Conservation (phyloP, 2,329 filamentous ascomycete species). For the Monilinia aucupariae region DNA sequence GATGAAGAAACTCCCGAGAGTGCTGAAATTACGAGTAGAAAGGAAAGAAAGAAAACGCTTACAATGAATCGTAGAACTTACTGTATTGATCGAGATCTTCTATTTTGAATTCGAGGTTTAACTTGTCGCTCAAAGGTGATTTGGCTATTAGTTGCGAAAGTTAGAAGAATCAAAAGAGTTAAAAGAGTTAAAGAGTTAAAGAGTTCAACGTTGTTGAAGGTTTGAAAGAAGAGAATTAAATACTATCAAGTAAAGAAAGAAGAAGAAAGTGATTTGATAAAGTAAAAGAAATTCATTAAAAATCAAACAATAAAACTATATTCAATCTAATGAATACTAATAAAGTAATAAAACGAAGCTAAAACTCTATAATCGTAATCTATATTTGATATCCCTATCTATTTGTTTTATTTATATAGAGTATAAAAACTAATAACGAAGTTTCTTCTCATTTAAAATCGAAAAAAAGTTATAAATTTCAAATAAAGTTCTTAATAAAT, state of each 20-base stretch:
- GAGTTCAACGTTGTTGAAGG: too few relatives aligned
- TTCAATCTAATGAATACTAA: not conserved
- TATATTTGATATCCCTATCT: not conserved
- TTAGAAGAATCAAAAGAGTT: too few relatives aligned
- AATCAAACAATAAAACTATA: not conserved
- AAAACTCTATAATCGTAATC: conserved; percentile 7
- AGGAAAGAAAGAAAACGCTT: not conserved
- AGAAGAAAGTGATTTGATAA: not conserved
- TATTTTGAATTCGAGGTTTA: too few relatives aligned
- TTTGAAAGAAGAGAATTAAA: not conserved
- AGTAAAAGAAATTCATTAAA: not conserved
- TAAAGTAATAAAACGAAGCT: conserved; percentile 7
- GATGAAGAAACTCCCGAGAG: not conserved
- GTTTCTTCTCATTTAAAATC: not conserved
- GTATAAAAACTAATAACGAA: not conserved
- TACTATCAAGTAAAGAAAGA: not conserved
- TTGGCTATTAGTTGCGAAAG: too few relatives aligned
- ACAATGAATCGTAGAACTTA: not conserved
- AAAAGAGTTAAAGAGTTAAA: too few relatives aligned
- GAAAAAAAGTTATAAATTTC: not conserved
- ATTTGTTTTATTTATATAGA: not conserved
- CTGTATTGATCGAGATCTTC: not conserved
- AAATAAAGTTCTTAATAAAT: too few relatives aligned
- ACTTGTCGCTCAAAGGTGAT: too few relatives aligned
- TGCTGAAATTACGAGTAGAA: not conserved